Evolutionary conservation across 208 protist genomes (phyloP), one percentile per base, ranked within the genome.

Genomic region (Entamoeba histolytica): DNA sequence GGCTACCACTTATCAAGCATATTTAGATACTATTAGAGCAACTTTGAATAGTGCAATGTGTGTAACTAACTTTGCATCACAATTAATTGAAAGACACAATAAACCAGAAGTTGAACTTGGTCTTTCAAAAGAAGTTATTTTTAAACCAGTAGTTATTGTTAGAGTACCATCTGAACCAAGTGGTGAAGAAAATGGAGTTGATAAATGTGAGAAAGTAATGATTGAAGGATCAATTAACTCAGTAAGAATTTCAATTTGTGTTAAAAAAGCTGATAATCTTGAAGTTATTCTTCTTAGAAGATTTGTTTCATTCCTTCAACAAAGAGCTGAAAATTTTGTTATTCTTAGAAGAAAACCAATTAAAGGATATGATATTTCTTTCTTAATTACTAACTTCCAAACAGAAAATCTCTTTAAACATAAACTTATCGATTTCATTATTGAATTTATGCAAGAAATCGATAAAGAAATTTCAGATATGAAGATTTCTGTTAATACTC

Each of bases 331-430:
- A 92, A 95, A 97, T 91, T 99, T 99, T 94, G 94, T 96, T 49
- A 96, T 99, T 57, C 93, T 99, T 8, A 96, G 98, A 91, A 95
- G 97, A 93, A 98, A 98, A 94, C 95, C 98, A 49, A 95, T 98
- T 10, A 12, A 94, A 91, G 97, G 97, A 28, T 99, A 98, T 94
- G 98, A 99, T 94, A 97, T 99, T 92, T 96, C 94, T 93, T 98
- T 99, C 95, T 95, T 99, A 19, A 97, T 99, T 93, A 98, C 97
- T 14, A 98, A 99, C 95, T 97, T 98, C 92, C 97, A 99, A 93
- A 96, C 97, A 12, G 97, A 98, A 95, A 91, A 92, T 49, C 98
- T 99, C 96, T 97, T 96, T 91, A 97, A 97, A 94, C 95, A 97
- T 91, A 98, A 98, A 93, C 94, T 99, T 49, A 96, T 99, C 87